Evolutionary conservation across 768 basidiomycete species (phyloP), one percentile per base, ranked within the genome.

Genomic region (Flagelloscypha sp.): DNA sequence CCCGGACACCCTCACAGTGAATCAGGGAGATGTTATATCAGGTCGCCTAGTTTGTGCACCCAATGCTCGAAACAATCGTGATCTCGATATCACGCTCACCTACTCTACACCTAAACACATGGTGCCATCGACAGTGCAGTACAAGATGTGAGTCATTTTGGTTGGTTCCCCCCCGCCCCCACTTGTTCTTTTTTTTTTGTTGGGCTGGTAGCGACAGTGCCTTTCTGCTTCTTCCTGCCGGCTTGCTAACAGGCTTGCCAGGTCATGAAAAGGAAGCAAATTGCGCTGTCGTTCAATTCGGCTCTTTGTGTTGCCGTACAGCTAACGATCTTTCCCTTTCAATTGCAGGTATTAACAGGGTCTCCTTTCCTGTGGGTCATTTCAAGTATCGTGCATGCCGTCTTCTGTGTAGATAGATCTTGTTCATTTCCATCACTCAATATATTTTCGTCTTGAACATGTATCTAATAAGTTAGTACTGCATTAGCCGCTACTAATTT

Each of bases 61-160:
- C 15, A 99, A 99, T 59, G 68, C 72, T 30, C 76, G 84, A 47
- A 99, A 99, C 64, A 86, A 86, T 56, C 83, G 95, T 30, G 95
- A 99, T 53, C 70, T 99, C 29, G 95, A 98, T 56, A 98, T 99
- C 56, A 58, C 58, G 16, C 73, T 98, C 48, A 62, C 73, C 36
- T 95, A 92, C 65, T 65, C 75, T 49, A 53, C 70, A 15, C 44
- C 49, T 10, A 46, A 50, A 13, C 53, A 60, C 4, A 54, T 54
- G 21, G 61, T 68, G 36, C 28, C 45, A 37, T 54, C 48, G 36
- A 59, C 48, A 21, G 65, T 86, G 46, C 64, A 80, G 5, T 90
- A 87, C 58, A 88, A 86, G 66, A 90, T 90, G 86, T 90, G 70
- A 76, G 86, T 80, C 44, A 40, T 53, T 44, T 49, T 51, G 45